Evolutionary conservation across 1,139 yeast genomes (phyloP).

Genomic region (Hyphopichia wangnamkhiaoensis): DNA sequence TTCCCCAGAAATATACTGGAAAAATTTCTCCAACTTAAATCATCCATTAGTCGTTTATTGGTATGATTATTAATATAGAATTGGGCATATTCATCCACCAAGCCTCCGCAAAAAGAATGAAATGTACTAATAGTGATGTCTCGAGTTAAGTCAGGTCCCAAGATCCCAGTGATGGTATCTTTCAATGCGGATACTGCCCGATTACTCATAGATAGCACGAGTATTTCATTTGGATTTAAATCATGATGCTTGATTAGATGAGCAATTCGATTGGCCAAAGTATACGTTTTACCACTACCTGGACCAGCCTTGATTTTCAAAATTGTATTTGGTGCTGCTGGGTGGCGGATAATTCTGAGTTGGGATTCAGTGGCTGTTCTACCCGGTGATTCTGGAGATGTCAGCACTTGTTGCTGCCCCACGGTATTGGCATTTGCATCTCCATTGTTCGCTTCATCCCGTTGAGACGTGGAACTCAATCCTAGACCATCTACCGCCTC

Average conservation of each 20-base stretch:
- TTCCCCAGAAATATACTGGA: constrained; percentile 32
- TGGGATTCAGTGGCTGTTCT: constrained; percentile 42
- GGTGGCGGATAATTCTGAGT: constrained; percentile 31
- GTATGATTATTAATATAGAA: constrained; percentile 20
- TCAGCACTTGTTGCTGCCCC: too few species aligned
- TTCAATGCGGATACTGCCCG: constrained; percentile 61
- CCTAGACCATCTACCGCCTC: too few species aligned
- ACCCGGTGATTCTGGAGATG: too few species aligned
- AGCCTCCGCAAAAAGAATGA: constrained; percentile 58
- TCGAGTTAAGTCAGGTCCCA: constrained; percentile 34
- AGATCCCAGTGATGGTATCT: constrained; percentile 28
- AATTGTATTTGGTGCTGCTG: constrained; percentile 36
- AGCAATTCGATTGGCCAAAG: constrained; percentile 57
- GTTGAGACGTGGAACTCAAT: too few species aligned
- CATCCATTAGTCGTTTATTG: constrained; percentile 48
- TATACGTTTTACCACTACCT: constrained; percentile 74
- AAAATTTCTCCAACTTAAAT: constrained; percentile 51
- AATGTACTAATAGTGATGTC: constrained; percentile 55
- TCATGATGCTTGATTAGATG: constrained; percentile 40
- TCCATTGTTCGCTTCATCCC: too few species aligned
- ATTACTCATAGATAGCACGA: constrained; percentile 71
- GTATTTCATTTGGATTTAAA: constrained; percentile 52
- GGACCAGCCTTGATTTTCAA: constrained; percentile 67
- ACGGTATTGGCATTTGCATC: too few species aligned
- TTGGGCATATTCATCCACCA: constrained; percentile 43